Evolutionary conservation across 306 rosid species (phyloP).

Genomic region (Rosa lucieae): DNA sequence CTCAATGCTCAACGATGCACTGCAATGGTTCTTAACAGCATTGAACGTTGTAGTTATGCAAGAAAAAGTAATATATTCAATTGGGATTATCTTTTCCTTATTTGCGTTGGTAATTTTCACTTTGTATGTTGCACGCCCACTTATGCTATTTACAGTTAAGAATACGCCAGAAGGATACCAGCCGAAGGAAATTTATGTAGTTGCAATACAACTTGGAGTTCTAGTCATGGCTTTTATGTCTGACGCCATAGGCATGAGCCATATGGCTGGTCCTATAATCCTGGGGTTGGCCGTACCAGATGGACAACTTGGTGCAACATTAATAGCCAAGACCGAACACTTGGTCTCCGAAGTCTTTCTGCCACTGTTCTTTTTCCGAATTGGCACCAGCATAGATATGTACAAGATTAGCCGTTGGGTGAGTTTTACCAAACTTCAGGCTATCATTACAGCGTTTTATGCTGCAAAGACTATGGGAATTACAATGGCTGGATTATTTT

Average conservation of each 20-base stretch:
- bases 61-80: background rate
- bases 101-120: background rate
- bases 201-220: slow-evolving; percentile 31
- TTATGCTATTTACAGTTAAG: slow-evolving; percentile 38
- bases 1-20: slow-evolving; percentile 43
- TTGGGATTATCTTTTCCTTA: background rate
- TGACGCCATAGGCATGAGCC: slow-evolving; percentile 45
- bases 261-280: slow-evolving; percentile 40
- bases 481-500: slow-evolving; percentile 50
- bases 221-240: slow-evolving; percentile 43
- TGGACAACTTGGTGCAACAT: slow-evolving; percentile 65
- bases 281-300: slow-evolving; percentile 65
- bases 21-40: slow-evolving; percentile 22
- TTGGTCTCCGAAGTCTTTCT: slow-evolving; percentile 42
- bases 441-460: slow-evolving; percentile 28
- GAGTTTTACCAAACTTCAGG: slow-evolving; percentile 37
- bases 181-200: slow-evolving; percentile 43
- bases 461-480: slow-evolving; percentile 48
- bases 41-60: background rate
- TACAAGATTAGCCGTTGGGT: slow-evolving; percentile 40
- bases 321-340: slow-evolving; percentile 54
- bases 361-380: slow-evolving; percentile 40
- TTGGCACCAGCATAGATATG: slow-evolving; percentile 49
- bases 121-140: slow-evolving; percentile 17
- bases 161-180: slow-evolving; percentile 64